Percentiles rank a stretch among this genome's conserved stretches.
These are phyloP conservation scores for Apiotrichum siamense DNA, from an alignment of 1,284 basidiomycete genomes.

Conservation along the genomic window DNA sequence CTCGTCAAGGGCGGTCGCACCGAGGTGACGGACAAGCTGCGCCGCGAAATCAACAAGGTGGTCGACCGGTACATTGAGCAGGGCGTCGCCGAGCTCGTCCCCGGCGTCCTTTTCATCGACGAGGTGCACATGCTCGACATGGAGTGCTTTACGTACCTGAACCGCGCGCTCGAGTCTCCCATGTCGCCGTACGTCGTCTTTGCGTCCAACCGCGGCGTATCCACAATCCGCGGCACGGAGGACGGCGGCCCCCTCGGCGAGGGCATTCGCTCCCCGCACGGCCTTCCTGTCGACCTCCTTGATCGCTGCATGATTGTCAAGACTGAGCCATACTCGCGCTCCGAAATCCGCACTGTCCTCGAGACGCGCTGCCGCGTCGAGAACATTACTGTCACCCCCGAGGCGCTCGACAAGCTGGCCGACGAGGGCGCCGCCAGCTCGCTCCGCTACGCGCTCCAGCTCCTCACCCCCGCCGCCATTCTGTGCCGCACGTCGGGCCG, in stretches of 20 bases:
- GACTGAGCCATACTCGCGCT: conserved; percentile 74
- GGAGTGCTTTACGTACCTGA: conserved; percentile 98
- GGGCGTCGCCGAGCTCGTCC: conserved; percentile 94
- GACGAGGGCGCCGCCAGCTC: conserved; percentile 77
- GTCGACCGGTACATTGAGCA: conserved; percentile 97
- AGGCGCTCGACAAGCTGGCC: conserved; percentile 75
- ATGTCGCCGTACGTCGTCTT: conserved; percentile 97
- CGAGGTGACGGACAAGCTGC: conserved; percentile 93
- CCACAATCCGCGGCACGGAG: conserved; percentile 82
- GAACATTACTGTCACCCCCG: conserved; percentile 67
- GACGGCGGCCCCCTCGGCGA: conserved; percentile 49
- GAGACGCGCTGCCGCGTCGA: conserved; percentile 81
- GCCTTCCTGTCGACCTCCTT: conserved; percentile 86
- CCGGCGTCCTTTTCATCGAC: conserved; percentile 97
- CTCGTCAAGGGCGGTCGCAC: conserved; percentile 89
- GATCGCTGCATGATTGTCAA: conserved; percentile 97
- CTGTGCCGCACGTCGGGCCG: conserved; percentile 71
- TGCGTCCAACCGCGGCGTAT: conserved; percentile 90
- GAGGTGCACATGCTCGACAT: conserved; percentile 99
- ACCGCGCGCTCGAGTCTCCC: conserved; percentile 87
- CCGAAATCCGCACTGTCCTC: conserved; percentile 82
- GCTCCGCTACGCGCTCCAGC: conserved; percentile 86
- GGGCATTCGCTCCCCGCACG: conserved; percentile 87
- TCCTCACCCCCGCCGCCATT: conserved; percentile 88
- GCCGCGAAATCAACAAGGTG: conserved; percentile 95